Conservation (phyloP, 2,329 filamentous ascomycete genomes). For the Dichotomopilus funicola region DNA sequence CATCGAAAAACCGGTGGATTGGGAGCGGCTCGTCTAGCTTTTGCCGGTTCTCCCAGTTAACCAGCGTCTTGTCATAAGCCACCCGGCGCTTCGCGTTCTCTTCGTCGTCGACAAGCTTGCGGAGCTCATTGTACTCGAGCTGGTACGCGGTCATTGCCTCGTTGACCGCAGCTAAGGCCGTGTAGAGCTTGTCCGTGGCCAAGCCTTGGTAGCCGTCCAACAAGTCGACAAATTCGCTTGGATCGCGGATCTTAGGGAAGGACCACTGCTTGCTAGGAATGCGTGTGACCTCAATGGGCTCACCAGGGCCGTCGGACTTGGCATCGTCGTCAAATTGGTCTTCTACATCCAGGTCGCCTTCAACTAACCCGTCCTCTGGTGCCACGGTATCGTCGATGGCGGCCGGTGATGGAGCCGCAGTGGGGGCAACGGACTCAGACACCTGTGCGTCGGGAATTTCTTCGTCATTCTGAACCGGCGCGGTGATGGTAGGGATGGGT, state of each 20-base stretch:
- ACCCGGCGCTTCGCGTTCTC: slow-evolving; percentile 49
- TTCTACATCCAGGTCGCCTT: slow-evolving; percentile 19
- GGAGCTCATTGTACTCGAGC: slow-evolving; percentile 45
- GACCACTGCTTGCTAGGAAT: slow-evolving; percentile 33
- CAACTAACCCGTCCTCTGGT: slow-evolving; percentile 13
- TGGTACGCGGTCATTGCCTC: slow-evolving; percentile 46
- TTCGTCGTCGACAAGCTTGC: slow-evolving; percentile 48
- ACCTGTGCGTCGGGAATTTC: slow-evolving; percentile 12
- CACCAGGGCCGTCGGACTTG: slow-evolving; percentile 11
- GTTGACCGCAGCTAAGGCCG: slow-evolving; percentile 39
- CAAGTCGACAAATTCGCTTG: slow-evolving; percentile 42
- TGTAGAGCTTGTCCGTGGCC: slow-evolving; percentile 40
- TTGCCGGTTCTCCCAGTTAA: slow-evolving; percentile 31
- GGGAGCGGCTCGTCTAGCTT: slow-evolving; percentile 23
- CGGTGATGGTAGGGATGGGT: not conserved
- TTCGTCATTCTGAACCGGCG: not conserved
- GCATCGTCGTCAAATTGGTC: slow-evolving; percentile 11
- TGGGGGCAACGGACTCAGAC: slow-evolving; percentile 16
- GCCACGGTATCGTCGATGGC: slow-evolving; percentile 15
- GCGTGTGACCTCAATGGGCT: slow-evolving; percentile 22
- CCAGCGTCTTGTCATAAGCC: slow-evolving; percentile 37
- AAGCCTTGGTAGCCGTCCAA: slow-evolving; percentile 47
- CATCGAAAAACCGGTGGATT: slow-evolving; percentile 27
- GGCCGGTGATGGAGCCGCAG: slow-evolving; percentile 21
- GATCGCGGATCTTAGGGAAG: slow-evolving; percentile 46